Evolutionary conservation across 176 grass and related monocot species (phyloP), one percentile per base, ranked within the genome.

Genomic region (Themeda triandra): DNA sequence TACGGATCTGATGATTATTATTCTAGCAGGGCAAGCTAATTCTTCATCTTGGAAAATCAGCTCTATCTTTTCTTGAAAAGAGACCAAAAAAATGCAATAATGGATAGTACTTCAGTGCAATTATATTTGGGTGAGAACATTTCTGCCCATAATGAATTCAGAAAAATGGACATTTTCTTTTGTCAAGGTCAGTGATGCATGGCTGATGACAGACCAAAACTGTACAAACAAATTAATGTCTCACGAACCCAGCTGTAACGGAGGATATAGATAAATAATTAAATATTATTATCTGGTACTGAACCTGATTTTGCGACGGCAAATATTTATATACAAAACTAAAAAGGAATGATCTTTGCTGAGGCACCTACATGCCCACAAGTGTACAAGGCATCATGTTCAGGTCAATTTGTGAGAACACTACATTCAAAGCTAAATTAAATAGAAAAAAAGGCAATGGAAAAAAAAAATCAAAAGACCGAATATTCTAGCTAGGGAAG

Each of bases 241-340:
- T 59, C 2, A 53, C 1, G 18, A 42, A 78, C 24, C n/a, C 58
- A 44, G 56, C n/a, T n/a, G 6, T 44, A 13, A 64, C 39, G 44
- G 4, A 79, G 4, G 14, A 29, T 71, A 71, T 25, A 25, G 13
- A 24, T 41, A 28, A 41, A 24, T 41, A 71, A 41, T 13, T n/a
- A n/a, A n/a, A n/a, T n/a, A n/a, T n/a, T 41, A 71, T 31, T 44
- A 42, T 63, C n/a, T 42, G 76, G 28, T 15, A 80, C 14, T 86
- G 67, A 73, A 65, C 46, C 68, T 64, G 39, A 32, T 42, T 40
- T 40, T 41, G 30, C 25, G 29, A 9, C 4, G 28, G 25, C 23
- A 48, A 48, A 48, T 48, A 48, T 5, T 9, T 42, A 79, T 5
- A 6, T 42, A 79, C 9, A 30, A 42, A 54, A 23, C 37, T 14